Conservation (phyloP, 208 protist species). For the Crithidia brevicula region DNA sequence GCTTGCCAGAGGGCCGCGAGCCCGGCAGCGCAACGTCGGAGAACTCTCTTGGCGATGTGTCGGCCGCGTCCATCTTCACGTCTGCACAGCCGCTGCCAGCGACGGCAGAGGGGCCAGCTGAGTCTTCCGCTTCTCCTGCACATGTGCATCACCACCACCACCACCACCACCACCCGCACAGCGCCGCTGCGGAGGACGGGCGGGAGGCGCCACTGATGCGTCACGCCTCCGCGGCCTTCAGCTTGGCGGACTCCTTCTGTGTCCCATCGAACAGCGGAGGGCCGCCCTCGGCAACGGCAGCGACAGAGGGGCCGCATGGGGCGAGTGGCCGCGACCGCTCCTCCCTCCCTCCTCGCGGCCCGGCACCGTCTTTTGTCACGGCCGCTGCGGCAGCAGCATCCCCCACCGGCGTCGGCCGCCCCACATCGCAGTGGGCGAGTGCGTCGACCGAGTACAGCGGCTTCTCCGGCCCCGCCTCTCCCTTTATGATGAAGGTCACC, state of each 20-base stretch:
- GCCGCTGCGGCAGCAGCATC: background rate
- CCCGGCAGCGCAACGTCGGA: constrained; percentile 1
- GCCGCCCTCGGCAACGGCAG: background rate
- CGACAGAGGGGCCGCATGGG: background rate
- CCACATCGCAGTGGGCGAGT: background rate
- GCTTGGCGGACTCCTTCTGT: constrained; percentile 11
- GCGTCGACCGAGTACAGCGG: background rate
- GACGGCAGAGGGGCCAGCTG: background rate
- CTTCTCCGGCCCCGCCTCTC: constrained; percentile 1
- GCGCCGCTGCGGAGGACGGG: too few relatives aligned
- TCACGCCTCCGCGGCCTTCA: constrained; percentile 24
- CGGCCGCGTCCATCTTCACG: background rate
- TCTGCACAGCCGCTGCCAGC: background rate
- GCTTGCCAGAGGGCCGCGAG: constrained; percentile 2
- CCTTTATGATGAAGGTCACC: background rate
- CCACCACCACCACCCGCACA: constrained; percentile 2
- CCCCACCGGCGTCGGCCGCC: background rate
- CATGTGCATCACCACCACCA: background rate
- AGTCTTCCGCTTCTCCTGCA: too few relatives aligned
- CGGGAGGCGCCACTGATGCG: background rate
- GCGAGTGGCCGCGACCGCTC: background rate
- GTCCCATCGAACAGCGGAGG: background rate
- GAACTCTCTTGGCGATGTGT: background rate
- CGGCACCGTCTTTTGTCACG: background rate
- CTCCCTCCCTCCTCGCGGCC: background rate